Percentiles rank a stretch among this genome's conserved stretches.
Evolutionary conservation across 192 early-diverging fungal species (phyloP).

Genomic region (Podila verticillata): DNA sequence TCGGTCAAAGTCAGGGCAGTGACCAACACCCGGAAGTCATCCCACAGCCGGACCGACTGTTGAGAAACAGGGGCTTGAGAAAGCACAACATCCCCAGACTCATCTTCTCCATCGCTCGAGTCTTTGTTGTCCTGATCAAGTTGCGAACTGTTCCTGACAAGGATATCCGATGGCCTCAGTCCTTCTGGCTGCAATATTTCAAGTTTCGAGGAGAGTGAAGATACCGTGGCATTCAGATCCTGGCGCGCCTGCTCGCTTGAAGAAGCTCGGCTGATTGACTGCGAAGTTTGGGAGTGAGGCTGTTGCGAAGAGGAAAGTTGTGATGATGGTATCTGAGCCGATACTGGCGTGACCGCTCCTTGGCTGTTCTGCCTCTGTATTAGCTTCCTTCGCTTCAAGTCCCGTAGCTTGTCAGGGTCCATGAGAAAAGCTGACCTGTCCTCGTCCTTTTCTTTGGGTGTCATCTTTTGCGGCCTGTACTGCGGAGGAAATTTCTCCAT

Average conservation of each 20-base stretch:
- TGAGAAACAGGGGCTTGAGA: slow-evolving; percentile 26
- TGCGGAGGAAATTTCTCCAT: slow-evolving; percentile 8
- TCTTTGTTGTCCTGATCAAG: background rate
- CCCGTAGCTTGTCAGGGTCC: background rate
- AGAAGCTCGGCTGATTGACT: background rate
- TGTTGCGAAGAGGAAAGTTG: background rate
- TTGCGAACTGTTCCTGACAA: background rate
- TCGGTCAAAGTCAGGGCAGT: background rate
- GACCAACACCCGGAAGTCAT: slow-evolving; percentile 17
- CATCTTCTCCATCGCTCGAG: background rate
- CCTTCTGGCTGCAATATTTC: slow-evolving; percentile 29
- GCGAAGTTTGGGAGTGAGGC: background rate
- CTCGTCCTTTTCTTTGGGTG: background rate
- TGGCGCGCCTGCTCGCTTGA: background rate
- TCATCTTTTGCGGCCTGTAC: background rate
- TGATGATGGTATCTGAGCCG: background rate
- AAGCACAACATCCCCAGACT: slow-evolving; percentile 11
- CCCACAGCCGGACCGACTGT: slow-evolving; percentile 24
- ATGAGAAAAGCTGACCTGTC: background rate
- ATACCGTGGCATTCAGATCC: slow-evolving; percentile 8
- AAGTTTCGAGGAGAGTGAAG: slow-evolving; percentile 15
- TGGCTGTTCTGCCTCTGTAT: background rate
- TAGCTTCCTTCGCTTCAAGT: background rate
- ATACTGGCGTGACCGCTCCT: background rate
- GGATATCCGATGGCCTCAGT: slow-evolving; percentile 21